Evolutionary conservation across 306 rosid genomes (phyloP).

Genomic region (Albizia julibrissin): DNA sequence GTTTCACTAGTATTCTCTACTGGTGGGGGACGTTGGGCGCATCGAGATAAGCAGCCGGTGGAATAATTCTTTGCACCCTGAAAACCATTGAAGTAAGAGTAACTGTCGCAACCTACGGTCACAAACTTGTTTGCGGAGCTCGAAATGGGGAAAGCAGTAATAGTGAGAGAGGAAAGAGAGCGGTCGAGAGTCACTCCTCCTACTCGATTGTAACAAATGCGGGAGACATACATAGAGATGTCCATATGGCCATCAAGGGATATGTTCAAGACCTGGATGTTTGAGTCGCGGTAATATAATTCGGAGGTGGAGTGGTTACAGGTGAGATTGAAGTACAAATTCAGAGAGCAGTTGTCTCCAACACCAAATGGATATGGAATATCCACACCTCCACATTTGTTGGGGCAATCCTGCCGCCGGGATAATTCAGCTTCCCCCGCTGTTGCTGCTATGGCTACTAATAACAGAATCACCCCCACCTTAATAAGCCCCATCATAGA

Average conservation of each 20-base stretch:
- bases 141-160: not conserved
- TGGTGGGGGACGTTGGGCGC: not conserved
- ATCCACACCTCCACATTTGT: conserved; percentile 26
- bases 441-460: not conserved
- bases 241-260: conserved; percentile 27
- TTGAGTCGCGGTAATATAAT: not conserved
- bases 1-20: not conserved
- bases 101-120: not conserved
- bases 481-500: too few relatives aligned
- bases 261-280: conserved; percentile 6
- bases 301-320: conserved; percentile 6
- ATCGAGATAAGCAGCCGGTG: conserved; percentile 18
- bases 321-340: not conserved
- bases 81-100: not conserved
- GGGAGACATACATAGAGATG: not conserved
- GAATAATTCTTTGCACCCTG: too few relatives aligned
- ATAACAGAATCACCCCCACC: not conserved
- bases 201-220: not conserved
- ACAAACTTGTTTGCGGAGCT: not conserved
- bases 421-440: not conserved
- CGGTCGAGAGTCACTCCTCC: too few relatives aligned
- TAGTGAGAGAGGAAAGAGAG: too few relatives aligned
- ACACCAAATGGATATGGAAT: conserved; percentile 56
- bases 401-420: not conserved
- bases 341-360: not conserved